phyloP scores from a whole-genome alignment of 352 stramenopile genomes.

The Pythium pyrilobum region DNA sequence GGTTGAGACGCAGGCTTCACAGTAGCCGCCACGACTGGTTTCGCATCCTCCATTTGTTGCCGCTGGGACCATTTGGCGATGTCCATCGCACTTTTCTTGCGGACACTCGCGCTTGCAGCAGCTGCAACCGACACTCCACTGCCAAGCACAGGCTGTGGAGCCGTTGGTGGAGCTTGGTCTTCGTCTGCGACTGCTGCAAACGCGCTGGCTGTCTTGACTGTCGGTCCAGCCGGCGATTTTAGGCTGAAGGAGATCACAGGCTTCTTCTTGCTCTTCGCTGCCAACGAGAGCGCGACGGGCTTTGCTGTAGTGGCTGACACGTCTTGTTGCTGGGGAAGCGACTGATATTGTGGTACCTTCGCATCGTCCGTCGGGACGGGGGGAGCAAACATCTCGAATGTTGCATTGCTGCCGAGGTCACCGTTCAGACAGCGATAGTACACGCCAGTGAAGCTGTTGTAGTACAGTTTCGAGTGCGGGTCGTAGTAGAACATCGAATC shows the following conservation, averaged over 20 bases:
- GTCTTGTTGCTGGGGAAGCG: not conserved
- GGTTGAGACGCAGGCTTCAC: not conserved
- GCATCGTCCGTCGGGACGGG: slow-evolving; percentile 45
- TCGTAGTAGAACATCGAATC: slow-evolving; percentile 87
- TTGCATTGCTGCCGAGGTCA: slow-evolving; percentile 13
- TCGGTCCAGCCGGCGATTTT: slow-evolving; percentile 16
- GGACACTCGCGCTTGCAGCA: slow-evolving; percentile 29
- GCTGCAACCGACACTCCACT: slow-evolving; percentile 10
- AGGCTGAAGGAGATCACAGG: slow-evolving; percentile 64
- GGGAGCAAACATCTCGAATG: slow-evolving; percentile 46
- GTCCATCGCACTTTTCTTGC: slow-evolving; percentile 71
- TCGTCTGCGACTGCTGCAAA: not conserved
- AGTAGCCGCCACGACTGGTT: not conserved
- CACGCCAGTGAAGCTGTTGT: slow-evolving; percentile 56
- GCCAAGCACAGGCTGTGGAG: not conserved
- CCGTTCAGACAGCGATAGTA: slow-evolving; percentile 52
- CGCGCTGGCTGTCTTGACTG: slow-evolving; percentile 6
- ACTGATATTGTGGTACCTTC: not conserved
- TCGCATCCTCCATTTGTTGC: slow-evolving; percentile 28
- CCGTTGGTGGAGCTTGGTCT: not conserved
- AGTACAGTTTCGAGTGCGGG: slow-evolving; percentile 65
- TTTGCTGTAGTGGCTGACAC: not conserved
- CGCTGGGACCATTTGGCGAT: slow-evolving; percentile 83
- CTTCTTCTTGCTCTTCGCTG: slow-evolving; percentile 64
- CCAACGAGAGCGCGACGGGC: slow-evolving; percentile 11